Evolutionary conservation across 2,329 filamentous ascomycete genomes (phyloP).

Genomic region (Penicillium sp.): DNA sequence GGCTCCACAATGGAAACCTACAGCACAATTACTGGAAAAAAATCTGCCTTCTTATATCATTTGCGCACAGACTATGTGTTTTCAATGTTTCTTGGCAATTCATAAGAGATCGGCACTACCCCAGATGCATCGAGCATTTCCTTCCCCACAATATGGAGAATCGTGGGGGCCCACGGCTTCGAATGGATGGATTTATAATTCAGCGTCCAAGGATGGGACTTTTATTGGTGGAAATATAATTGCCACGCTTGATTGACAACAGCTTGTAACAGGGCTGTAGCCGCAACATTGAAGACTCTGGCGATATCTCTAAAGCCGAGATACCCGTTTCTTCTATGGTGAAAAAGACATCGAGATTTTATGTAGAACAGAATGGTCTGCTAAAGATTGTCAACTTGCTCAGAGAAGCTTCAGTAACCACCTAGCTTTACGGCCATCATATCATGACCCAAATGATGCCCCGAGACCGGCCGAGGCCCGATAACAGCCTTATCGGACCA

Average conservation of each 20-base stretch:
- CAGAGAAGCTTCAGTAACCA: no score
- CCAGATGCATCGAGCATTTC: not conserved
- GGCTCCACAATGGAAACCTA: not conserved
- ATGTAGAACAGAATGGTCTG: no score
- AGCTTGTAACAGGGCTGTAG: not conserved
- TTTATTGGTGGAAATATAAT: not conserved
- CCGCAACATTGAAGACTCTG: not conserved
- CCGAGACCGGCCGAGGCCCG: not conserved
- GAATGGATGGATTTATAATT: not conserved
- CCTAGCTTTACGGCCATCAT: no score
- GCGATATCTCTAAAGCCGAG: not conserved
- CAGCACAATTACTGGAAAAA: not conserved
- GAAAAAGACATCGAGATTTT: no score
- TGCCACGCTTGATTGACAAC: not conserved
- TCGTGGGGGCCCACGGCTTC: not conserved
- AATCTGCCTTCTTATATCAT: not conserved
- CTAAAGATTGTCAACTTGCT: no score
- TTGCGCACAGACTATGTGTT: not conserved
- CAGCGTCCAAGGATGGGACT: not conserved
- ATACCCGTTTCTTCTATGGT: not conserved
- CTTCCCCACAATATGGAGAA: not conserved
- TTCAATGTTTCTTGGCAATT: not conserved
- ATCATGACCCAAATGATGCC: no score
- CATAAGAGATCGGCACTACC: not conserved
- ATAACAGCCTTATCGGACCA: constrained; percentile 3